These are phyloP conservation scores for Dimocarpus longan DNA, from an alignment of 345 rosid species.

Conservation along the genomic window DNA sequence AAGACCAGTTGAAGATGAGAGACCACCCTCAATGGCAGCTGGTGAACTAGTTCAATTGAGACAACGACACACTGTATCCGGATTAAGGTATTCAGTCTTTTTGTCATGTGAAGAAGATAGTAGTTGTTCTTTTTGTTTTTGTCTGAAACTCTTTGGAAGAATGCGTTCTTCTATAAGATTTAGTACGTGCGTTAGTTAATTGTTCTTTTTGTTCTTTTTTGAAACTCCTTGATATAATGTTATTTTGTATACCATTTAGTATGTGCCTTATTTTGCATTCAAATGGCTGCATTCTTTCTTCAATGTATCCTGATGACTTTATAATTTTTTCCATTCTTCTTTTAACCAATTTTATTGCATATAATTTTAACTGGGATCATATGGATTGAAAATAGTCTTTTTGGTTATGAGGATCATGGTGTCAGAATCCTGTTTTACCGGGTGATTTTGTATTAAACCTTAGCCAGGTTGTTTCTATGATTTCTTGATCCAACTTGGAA, in stretches of 20 bases:
- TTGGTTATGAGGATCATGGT: neutral
- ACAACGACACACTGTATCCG: constrained; percentile 89
- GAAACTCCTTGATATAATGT: neutral
- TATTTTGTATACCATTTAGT: neutral
- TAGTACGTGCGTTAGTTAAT: neutral
- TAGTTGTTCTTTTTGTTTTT: too few relatives aligned
- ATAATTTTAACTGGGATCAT: neutral
- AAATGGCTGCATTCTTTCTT: neutral
- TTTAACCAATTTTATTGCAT: neutral
- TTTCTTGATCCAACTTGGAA: neutral
- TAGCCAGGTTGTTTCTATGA: neutral
- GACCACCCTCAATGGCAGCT: constrained; percentile 79
- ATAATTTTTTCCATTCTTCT: neutral
- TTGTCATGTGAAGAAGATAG: neutral
- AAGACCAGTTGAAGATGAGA: constrained; percentile 74
- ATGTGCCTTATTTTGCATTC: neutral
- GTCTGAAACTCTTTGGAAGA: too few relatives aligned
- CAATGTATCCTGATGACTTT: neutral
- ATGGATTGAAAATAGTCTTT: neutral
- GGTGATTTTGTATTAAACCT: neutral
- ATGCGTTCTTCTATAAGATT: too few relatives aligned
- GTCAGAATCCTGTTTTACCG: neutral
- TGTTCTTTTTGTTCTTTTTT: neutral
- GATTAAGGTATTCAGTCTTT: constrained; percentile 65
- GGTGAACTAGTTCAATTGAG: constrained; percentile 87